Base-by-base conservation (phyloP, 1,284 basidiomycete genomes). In the Malassezia sp. region DNA sequence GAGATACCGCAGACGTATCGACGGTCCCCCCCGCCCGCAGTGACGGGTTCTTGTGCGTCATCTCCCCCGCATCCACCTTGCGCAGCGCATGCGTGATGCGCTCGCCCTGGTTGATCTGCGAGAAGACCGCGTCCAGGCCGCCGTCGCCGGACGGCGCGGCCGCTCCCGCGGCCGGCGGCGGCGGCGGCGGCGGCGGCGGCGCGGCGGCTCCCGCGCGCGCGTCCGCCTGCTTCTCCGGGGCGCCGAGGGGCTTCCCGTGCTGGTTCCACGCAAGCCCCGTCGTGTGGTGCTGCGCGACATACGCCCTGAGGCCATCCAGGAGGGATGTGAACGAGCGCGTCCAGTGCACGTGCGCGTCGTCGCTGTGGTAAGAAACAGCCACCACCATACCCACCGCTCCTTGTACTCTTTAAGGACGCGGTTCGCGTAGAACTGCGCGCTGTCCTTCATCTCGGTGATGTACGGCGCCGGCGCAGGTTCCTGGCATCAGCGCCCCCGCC, bases 41-140 rank as follows among this genome's bases (percentile, higher is more conserved):
- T 12, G 80, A 77, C 0, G 93, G 91, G 65, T 99, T 97, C 78
- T 99, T 96, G 76, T 99, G 93, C 6, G 89, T 96, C 89, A 91
- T 91, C 71, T 95, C 82, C 59, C 84, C 90, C 73, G 82, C 80
- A 70, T 93, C 87, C 15, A 99, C 93, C 71, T 93, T 96, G 60
- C 84, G 81, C 58, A 99, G 72, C 6, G 84, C 81, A 61, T 84
- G 85, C 7, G 91, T 96, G 45, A 97, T 82, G 12, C 83, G 81
- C 50, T 81, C 84, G 11, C 93, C 91, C 48, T 83, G 79, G 70
- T 96, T 96, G 42, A 99, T 74, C 53, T 88, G 80, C 1, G 85
- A 84, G 52, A 99, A 91, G n/a, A 99, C 84, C 5, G 87, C 85
- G 11, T 80, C 80, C 47, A 82, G 79, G 17, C 86, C 85, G 11